Conservation (phyloP, 352 stramenopile genomes). For the Pythium graminicola region DNA sequence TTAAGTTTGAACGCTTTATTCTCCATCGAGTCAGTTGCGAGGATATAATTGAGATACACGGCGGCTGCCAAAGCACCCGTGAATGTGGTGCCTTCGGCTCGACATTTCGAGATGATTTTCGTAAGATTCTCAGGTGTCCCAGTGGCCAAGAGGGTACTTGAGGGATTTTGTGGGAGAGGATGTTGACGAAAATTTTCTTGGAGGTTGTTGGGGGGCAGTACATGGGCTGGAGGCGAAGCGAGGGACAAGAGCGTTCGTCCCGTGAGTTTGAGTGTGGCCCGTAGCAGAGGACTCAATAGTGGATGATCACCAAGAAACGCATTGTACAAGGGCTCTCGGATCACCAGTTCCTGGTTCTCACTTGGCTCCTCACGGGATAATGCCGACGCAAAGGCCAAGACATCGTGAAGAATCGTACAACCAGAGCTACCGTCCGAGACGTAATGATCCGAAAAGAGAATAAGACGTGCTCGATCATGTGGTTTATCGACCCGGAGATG, state of each 20-base stretch:
- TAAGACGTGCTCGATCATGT: slow-evolving; percentile 21
- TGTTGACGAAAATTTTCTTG: slow-evolving; percentile 32
- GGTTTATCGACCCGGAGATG: slow-evolving; percentile 33
- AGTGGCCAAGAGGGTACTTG: slow-evolving; percentile 30
- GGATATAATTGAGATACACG: slow-evolving; percentile 21
- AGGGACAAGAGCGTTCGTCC: neutral
- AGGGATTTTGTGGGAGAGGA: slow-evolving; percentile 20
- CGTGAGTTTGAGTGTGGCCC: neutral
- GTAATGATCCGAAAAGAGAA: slow-evolving; percentile 47
- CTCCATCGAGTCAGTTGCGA: slow-evolving; percentile 1
- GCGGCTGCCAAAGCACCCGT: slow-evolving; percentile 29
- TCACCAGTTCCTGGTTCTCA: neutral
- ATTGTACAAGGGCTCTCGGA: slow-evolving; percentile 25
- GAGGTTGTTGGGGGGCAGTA: slow-evolving; percentile 20
- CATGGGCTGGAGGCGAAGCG: slow-evolving; percentile 14
- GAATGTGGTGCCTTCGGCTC: slow-evolving; percentile 33
- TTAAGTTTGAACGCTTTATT: slow-evolving; percentile 34
- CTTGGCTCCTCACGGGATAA: slow-evolving; percentile 20
- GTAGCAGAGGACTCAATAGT: neutral
- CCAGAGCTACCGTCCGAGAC: slow-evolving; percentile 37
- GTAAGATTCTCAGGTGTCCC: slow-evolving; percentile 29
- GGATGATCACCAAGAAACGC: neutral
- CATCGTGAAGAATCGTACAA: slow-evolving; percentile 29
- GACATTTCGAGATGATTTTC: slow-evolving; percentile 30
- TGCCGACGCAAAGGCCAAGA: slow-evolving; percentile 23